These are phyloP conservation scores for Solanum hybrid DNA, from an alignment of 305 asterid genomes.

Conservation along the genomic window DNA sequence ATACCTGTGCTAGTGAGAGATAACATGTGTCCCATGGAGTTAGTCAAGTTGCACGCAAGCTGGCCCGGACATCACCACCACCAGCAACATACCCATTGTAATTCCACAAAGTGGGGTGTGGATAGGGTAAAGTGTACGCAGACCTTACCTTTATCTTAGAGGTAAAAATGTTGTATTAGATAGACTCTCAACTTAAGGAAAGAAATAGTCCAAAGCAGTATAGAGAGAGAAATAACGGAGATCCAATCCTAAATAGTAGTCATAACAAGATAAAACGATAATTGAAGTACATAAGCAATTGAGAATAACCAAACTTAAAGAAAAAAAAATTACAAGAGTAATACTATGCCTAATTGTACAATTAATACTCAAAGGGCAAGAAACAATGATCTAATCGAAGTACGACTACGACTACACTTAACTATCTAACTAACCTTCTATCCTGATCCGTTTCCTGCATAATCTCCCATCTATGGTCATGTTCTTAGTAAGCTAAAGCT, in stretches of 20 bases:
- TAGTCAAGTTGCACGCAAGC: not conserved
- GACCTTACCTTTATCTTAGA: not conserved
- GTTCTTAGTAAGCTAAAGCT: not conserved
- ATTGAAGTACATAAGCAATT: not conserved
- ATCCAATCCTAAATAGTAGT: not conserved
- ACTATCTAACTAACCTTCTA: not conserved
- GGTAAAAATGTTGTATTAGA: not conserved
- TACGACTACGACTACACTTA: not conserved
- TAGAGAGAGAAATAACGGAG: not conserved
- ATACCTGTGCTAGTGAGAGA: not conserved
- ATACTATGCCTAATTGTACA: not conserved
- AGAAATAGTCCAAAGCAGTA: not conserved
- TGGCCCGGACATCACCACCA: not conserved
- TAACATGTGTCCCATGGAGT: not conserved
- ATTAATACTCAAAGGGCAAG: not conserved
- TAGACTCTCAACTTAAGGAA: not conserved
- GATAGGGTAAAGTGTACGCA: not conserved
- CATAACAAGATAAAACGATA: not conserved
- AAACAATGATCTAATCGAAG: not conserved
- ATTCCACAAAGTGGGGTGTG: not conserved
- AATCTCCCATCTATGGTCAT: not conserved
- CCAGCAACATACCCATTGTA: not conserved
- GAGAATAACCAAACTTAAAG: not conserved
- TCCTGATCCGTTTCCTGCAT: not conserved
- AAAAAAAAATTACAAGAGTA: not conserved